Base-by-base conservation (phyloP, 768 basidiomycete genomes). In the Psilocybe azurescens region DNA sequence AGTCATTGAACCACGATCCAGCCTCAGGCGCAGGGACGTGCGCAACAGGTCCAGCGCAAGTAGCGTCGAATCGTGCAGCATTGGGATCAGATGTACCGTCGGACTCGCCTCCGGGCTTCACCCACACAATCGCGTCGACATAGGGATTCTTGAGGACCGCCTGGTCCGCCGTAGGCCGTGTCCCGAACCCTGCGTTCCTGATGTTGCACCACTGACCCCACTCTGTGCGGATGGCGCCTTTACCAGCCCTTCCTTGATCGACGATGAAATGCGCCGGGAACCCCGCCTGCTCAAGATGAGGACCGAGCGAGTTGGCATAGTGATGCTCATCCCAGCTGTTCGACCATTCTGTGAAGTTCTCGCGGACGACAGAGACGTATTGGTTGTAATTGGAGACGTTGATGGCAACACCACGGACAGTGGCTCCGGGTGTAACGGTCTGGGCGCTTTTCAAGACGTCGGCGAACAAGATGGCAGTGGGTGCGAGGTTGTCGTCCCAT, bases 111-210 rank as follows among this genome's bases (percentile, higher is more conserved):
- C 76, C 77, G 28, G 78, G 78, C 72, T 79, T 79, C 14, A 74
- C 76, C 77, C 79, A 79, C 29, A 78, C 78, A 56, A 79, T 72
- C 32, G 77, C 72, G 64, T 80, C 79, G 46, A 78, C 71, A 58
- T 67, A 65, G 6, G 71, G 65, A 36, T 74, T 75, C 51, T 69
- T 67, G 18, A 66, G 48, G 3, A 66, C 44, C 2, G 55, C 58
- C 36, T 67, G 64, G 53, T 65, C 63, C 2, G 75, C 66, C 3
- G 77, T 75, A 16, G 78, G 76, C 44, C 72, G 75, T 3, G 70
- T 67, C 18, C 76, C 76, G 57, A 75, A 77, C 28, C 77, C 77
- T 41, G 76, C 76, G 53, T 62, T 62, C 61, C 64, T 62, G 48
- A 70, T 59, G 41, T 68, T 68, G 58, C 67, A 70, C 69, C 69